Percentiles rank a stretch among this genome's conserved stretches.
Evolutionary conservation across 75 land plant genomes (phyloP).

Genomic region (Picea sitchensis): DNA sequence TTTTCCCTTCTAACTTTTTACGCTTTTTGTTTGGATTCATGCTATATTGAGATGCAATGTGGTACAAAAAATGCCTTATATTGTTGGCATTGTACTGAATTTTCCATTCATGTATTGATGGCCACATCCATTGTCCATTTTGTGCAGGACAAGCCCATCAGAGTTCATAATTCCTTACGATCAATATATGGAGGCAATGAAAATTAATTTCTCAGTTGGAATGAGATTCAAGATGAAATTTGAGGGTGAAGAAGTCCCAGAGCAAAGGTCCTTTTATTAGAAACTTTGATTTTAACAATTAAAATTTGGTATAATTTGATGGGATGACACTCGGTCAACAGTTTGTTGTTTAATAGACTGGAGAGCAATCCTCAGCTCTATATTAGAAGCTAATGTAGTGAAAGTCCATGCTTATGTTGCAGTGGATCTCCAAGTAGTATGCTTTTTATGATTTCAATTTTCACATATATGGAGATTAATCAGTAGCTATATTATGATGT

Average conservation of each 20-base stretch:
- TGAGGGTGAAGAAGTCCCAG: slow-evolving; percentile 71
- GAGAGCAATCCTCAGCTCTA: neutral
- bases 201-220: slow-evolving; percentile 44
- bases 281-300: neutral
- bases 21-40: neutral
- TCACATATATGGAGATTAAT: neutral
- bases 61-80: neutral
- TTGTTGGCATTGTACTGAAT: neutral
- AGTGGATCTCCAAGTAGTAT: neutral
- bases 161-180: slow-evolving; percentile 71
- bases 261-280: slow-evolving; percentile 46
- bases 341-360: neutral
- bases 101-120: neutral
- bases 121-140: slow-evolving; percentile 68
- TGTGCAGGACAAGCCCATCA: slow-evolving; percentile 72
- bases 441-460: neutral
- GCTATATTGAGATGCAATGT: neutral
- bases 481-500: neutral
- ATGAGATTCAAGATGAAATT: slow-evolving; percentile 78
- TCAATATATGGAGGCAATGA: slow-evolving; percentile 46
- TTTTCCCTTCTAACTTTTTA: neutral
- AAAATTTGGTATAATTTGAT: neutral
- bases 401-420: neutral
- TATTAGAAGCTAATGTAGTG: neutral
- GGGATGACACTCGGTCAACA: neutral